These are phyloP conservation scores for Pluteus cervinus DNA, from an alignment of 768 basidiomycete genomes.

Conservation along the genomic window DNA sequence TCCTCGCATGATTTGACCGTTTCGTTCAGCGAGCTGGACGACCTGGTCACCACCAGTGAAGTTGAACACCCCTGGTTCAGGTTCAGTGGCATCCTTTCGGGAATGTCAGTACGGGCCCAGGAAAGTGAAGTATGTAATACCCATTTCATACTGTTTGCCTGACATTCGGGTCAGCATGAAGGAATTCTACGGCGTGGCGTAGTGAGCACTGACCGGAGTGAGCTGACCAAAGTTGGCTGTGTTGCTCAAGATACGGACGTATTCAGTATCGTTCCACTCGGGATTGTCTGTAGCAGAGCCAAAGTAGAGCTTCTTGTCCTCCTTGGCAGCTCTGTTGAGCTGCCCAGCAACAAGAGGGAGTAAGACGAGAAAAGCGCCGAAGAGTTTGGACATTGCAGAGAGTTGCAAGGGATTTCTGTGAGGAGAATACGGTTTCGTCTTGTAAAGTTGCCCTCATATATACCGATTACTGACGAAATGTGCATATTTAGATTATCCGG, in stretches of 20 bases:
- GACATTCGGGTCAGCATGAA: neutral
- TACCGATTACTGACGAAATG: too few relatives aligned
- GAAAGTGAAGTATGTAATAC: constrained; percentile 17
- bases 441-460: too few relatives aligned
- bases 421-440: too few relatives aligned
- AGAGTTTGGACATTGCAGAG: constrained; percentile 39
- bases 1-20: constrained; percentile 41
- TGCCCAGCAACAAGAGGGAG: neutral
- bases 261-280: constrained; percentile 37
- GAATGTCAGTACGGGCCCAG: neutral
- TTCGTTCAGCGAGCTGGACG: constrained; percentile 35
- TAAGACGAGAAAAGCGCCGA: constrained; percentile 45
- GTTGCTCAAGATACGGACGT: constrained; percentile 32
- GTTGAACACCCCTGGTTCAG: constrained; percentile 37
- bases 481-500: too few relatives aligned
- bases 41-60: constrained; percentile 39
- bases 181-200: neutral
- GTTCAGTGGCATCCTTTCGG: constrained; percentile 46
- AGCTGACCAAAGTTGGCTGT: constrained; percentile 36
- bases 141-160: constrained; percentile 53
- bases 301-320: constrained; percentile 43
- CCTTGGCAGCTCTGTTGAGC: constrained; percentile 20
- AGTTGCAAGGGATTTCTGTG: too few relatives aligned
- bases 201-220: constrained; percentile 27
- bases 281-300: constrained; percentile 44